Conservation (phyloP, 2,329 filamentous ascomycete species). For the Trichoderma brevicompactum region DNA sequence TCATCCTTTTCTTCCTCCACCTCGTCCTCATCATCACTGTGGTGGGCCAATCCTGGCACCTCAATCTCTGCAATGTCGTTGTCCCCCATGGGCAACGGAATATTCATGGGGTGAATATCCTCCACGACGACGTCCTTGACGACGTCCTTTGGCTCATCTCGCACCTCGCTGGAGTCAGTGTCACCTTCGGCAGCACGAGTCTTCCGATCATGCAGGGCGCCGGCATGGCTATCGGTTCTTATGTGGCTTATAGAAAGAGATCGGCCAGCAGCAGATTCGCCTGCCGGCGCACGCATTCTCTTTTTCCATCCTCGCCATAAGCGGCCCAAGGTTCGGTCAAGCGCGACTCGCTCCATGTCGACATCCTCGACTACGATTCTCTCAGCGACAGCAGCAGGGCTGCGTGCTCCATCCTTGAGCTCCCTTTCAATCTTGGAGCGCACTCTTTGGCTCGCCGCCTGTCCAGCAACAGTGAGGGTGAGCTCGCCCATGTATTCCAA, state of each 20-base stretch:
- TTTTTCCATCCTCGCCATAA: constrained; percentile 97
- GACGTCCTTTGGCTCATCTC: constrained; percentile 32
- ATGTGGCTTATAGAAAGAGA: constrained; percentile 52
- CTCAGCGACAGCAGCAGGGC: constrained; percentile 58
- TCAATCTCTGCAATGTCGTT: constrained; percentile 81
- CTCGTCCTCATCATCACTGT: constrained; percentile 64
- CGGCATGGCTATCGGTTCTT: constrained; percentile 43
- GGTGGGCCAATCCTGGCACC: constrained; percentile 67
- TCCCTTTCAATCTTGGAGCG: constrained; percentile 63
- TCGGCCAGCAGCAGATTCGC: constrained; percentile 52
- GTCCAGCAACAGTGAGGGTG: constrained; percentile 81
- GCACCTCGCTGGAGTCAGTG: constrained; percentile 27
- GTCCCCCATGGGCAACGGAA: constrained; percentile 70
- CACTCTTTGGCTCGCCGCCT: constrained; percentile 76
- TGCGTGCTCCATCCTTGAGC: constrained; percentile 55
- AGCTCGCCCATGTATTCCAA: constrained; percentile 94
- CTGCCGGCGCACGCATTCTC: constrained; percentile 65
- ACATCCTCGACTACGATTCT: constrained; percentile 83
- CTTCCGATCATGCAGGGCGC: constrained; percentile 44
- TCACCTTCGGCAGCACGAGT: constrained; percentile 16
- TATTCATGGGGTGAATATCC: constrained; percentile 44
- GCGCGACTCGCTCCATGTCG: constrained; percentile 90
- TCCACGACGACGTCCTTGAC: constrained; percentile 35
- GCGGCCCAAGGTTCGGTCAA: constrained; percentile 85
- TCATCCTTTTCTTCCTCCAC: constrained; percentile 42